Conservation (phyloP, 2,329 filamentous ascomycete species). For the Talaromyces piceae region DNA sequence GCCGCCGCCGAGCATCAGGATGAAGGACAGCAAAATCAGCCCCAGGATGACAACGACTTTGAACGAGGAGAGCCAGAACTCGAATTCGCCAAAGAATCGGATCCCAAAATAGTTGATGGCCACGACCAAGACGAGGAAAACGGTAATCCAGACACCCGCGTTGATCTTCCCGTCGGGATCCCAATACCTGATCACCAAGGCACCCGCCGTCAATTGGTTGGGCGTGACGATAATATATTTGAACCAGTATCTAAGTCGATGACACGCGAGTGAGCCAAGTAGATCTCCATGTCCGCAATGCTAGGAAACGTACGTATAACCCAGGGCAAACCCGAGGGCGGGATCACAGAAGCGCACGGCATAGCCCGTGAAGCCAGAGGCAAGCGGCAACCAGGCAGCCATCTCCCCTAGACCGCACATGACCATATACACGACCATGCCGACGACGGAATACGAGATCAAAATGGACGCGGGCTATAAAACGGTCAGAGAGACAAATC, state of each 20-base stretch:
- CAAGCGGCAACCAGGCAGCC: conserved; percentile 72
- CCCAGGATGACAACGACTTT: conserved; percentile 53
- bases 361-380: conserved; percentile 74
- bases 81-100: conserved; percentile 52
- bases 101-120: conserved; percentile 52
- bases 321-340: conserved; percentile 65
- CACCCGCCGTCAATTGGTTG: conserved; percentile 44
- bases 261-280: too few relatives aligned
- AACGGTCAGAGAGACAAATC: conserved; percentile 9
- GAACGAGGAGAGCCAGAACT: conserved; percentile 55
- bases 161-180: conserved; percentile 44
- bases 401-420: conserved; percentile 79
- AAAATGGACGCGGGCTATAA: conserved; percentile 33
- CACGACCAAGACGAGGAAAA: conserved; percentile 49
- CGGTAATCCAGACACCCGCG: conserved; percentile 53
- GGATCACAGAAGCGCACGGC: conserved; percentile 73
- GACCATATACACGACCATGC: conserved; percentile 64
- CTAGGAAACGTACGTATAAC: conserved; percentile 51
- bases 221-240: conserved; percentile 53
- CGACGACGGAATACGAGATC: conserved; percentile 37
- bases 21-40: conserved; percentile 13
- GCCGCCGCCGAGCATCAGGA: conserved; percentile 13
- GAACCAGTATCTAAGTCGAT: conserved; percentile 57
- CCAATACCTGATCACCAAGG: conserved; percentile 57
- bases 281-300: conserved; percentile 1